Conservation (phyloP, 306 rosid species). For the Quercus robur region DNA sequence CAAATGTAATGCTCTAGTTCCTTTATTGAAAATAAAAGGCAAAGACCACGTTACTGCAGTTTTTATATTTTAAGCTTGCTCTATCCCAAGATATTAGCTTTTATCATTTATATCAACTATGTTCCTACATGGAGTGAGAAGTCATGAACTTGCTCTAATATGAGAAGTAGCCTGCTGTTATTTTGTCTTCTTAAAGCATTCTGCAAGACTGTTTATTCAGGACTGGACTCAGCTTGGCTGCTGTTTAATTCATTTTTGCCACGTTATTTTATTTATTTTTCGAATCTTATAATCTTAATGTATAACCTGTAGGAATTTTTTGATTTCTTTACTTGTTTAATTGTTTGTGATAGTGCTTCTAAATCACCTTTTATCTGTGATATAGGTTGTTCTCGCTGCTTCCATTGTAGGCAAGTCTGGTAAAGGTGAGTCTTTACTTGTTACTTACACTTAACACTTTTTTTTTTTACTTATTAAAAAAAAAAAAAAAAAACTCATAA, state of each 20-base stretch:
- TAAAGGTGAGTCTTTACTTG: slow-evolving; percentile 58
- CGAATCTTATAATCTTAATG: neutral
- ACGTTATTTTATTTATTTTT: neutral
- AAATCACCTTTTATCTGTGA: slow-evolving; percentile 10
- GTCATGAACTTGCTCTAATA: too few species aligned
- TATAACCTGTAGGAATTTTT: neutral
- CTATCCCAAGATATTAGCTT: too few species aligned
- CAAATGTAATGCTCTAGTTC: neutral
- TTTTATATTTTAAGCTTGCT: neutral
- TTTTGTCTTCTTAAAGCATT: neutral
- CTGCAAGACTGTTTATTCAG: neutral
- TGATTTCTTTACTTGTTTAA: too few species aligned
- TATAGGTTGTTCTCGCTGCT: slow-evolving; percentile 93
- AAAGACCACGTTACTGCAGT: neutral
- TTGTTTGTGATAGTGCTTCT: slow-evolving; percentile 4
- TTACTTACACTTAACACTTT: neutral
- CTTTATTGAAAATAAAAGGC: neutral
- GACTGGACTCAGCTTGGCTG: neutral
- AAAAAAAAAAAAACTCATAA: neutral
- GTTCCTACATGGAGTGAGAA: neutral
- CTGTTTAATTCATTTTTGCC: neutral
- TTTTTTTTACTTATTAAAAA: neutral
- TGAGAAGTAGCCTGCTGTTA: neutral
- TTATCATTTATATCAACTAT: neutral
- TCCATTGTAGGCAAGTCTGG: slow-evolving; percentile 89